A percentile compares a stretch with the other conserved stretches of the same genome.
These are phyloP conservation scores for Saturnispora kantuleensis DNA, from an alignment of 805 yeast species.

Conservation along the genomic window DNA sequence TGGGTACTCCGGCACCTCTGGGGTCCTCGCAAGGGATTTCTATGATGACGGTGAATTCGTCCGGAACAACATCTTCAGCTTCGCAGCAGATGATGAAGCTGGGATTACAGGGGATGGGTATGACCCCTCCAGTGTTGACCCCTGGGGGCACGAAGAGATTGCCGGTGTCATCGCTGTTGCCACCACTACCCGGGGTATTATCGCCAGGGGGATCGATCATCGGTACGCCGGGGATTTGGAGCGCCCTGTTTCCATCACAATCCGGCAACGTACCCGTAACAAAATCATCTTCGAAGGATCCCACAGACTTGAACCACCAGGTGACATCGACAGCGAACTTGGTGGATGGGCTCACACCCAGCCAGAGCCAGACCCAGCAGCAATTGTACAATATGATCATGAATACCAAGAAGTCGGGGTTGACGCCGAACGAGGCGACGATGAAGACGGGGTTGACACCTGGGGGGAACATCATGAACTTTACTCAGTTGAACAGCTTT, in stretches of 20 bases:
- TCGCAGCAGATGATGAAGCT: slow-evolving; percentile 20
- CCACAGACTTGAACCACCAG: slow-evolving; percentile 3
- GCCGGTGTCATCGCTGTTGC: slow-evolving; percentile 27
- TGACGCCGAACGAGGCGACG: slow-evolving; percentile 70
- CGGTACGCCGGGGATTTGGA: slow-evolving; percentile 49
- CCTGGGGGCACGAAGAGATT: slow-evolving; percentile 42
- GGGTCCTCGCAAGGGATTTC: neutral
- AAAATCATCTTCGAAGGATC: neutral
- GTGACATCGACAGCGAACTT: neutral
- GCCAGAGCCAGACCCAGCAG: slow-evolving; percentile 13
- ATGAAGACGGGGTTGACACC: slow-evolving; percentile 68
- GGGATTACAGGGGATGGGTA: neutral
- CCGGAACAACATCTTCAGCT: slow-evolving; percentile 1
- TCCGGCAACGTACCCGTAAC: neutral
- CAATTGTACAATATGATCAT: slow-evolving; percentile 17
- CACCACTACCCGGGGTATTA: slow-evolving; percentile 35
- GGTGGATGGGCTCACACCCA: slow-evolving; percentile 8
- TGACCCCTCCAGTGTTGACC: slow-evolving; percentile 36
- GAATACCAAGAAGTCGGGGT: slow-evolving; percentile 39
- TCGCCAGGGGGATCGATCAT: slow-evolving; percentile 40
- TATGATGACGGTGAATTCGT: neutral
- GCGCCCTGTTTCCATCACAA: slow-evolving; percentile 30
- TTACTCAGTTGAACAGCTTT: neutral
- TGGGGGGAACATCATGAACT: slow-evolving; percentile 24
- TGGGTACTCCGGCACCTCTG: slow-evolving; percentile 1